phyloP scores from a whole-genome alignment of 352 stramenopile species.

The Phytophthora lateralis region DNA sequence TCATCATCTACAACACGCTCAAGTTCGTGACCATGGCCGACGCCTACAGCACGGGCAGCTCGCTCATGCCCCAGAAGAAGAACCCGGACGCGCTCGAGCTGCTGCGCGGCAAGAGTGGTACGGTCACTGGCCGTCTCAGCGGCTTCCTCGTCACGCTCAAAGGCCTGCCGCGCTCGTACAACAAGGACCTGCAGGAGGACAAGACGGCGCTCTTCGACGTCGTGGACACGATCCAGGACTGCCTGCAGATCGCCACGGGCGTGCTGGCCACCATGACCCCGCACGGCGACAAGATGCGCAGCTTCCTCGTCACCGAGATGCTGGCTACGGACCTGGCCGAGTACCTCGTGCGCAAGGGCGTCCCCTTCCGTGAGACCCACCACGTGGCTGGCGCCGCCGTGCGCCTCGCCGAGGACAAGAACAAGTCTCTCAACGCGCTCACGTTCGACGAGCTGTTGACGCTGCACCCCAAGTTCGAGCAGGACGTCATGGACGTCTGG shows the following conservation, averaged over 20 bases:
- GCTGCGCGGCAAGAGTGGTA: conserved; percentile 96
- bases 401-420: conserved; percentile 91
- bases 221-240: conserved; percentile 97
- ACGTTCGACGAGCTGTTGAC: conserved; percentile 90
- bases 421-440: conserved; percentile 84
- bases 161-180: conserved; percentile 97
- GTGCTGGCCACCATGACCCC: conserved; percentile 97
- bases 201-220: conserved; percentile 98
- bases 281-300: conserved; percentile 93
- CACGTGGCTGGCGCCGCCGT: conserved; percentile 96
- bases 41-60: conserved; percentile 98
- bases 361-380: conserved; percentile 99
- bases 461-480: conserved; percentile 90
- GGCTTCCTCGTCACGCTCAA: conserved; percentile 98
- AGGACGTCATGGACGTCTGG: conserved; percentile 91
- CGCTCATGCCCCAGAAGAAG: conserved; percentile 99
- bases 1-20: conserved; percentile 98
- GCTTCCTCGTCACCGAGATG: conserved; percentile 98
- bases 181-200: conserved; percentile 99
- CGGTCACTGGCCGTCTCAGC: conserved; percentile 94
- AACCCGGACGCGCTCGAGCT: conserved; percentile 99
- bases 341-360: conserved; percentile 98
- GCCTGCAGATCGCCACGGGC: conserved; percentile 95
- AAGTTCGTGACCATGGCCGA: conserved; percentile 97
- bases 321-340: conserved; percentile 98